These are phyloP conservation scores for Aureococcus anophagefferens DNA, from an alignment of 108 stramenopile genomes.

Conservation along the genomic window DNA sequence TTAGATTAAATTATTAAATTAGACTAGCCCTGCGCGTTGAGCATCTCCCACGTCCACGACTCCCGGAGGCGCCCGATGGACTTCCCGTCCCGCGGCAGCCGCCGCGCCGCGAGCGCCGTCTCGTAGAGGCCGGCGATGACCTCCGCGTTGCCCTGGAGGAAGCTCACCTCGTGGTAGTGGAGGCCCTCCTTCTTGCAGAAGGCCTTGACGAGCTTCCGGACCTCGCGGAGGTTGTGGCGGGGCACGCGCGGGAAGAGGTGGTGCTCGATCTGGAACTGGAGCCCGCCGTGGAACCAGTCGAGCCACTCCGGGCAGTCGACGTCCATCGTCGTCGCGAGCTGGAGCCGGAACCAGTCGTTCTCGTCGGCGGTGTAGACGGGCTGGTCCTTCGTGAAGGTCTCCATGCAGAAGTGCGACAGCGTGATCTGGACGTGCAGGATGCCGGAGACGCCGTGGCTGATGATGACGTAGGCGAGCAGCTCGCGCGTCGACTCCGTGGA, in stretches of 20 bases:
- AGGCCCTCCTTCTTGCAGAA: conserved; percentile 66
- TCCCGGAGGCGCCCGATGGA: too few relatives aligned
- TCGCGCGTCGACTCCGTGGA: conserved; percentile 42
- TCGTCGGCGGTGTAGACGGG: conserved; percentile 31
- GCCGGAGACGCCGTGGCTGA: conserved; percentile 68
- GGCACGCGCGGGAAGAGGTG: conserved; percentile 81
- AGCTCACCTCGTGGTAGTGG: conserved; percentile 48
- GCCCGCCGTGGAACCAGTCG: conserved; percentile 87
- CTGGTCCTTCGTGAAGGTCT: conserved; percentile 39
- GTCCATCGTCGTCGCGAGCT: conserved; percentile 63
- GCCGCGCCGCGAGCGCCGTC: conserved; percentile 8
- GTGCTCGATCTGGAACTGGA: conserved; percentile 84
- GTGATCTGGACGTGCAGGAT: conserved; percentile 75
- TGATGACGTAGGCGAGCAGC: conserved; percentile 47
- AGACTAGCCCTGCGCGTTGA: too few relatives aligned
- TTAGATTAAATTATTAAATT: too few relatives aligned
- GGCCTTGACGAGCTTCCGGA: conserved; percentile 44
- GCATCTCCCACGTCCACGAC: too few relatives aligned
- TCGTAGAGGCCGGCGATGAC: conserved; percentile 1
- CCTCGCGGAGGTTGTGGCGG: conserved; percentile 65
- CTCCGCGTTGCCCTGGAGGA: conserved; percentile 49
- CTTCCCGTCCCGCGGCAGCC: too few relatives aligned
- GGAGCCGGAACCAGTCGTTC: conserved; percentile 47
- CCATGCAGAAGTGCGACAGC: conserved; percentile 60
- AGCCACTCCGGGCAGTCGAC: conserved; percentile 62